Conservation (phyloP, 306 rosid species). For the Luffa aegyptiaca region DNA sequence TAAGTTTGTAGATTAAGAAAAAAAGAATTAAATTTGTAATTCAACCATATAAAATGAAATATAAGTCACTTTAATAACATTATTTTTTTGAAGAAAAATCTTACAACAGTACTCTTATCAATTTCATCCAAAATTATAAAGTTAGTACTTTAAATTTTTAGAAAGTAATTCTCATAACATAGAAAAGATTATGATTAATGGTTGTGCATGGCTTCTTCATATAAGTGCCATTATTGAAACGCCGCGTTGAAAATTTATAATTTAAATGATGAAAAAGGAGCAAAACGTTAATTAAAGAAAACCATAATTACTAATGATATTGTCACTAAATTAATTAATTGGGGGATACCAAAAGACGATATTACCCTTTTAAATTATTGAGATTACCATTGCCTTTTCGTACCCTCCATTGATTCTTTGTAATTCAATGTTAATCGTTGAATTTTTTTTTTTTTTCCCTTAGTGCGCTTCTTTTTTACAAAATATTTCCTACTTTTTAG, state of each 20-base stretch:
- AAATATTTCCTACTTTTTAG: background rate
- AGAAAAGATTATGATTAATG: background rate
- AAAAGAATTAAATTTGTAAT: too few species aligned
- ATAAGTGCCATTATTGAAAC: background rate
- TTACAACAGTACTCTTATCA: too few species aligned
- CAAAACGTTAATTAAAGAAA: background rate
- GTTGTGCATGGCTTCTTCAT: background rate
- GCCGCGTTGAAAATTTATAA: background rate
- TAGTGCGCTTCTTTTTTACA: background rate
- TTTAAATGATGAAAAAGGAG: background rate
- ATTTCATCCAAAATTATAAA: too few species aligned
- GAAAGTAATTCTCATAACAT: too few species aligned
- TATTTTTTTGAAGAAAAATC: too few species aligned
- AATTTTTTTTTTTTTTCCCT: background rate
- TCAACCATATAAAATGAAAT: too few species aligned
- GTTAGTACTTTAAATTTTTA: too few species aligned
- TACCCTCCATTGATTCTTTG: background rate
- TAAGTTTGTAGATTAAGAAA: too few species aligned
- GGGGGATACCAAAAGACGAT: background rate
- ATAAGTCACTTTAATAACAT: too few species aligned
- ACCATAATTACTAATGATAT: constrained; percentile 2
- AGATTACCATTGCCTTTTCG: background rate
- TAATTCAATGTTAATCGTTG: background rate
- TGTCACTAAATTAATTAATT: background rate
- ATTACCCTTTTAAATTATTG: background rate